Conservation (phyloP, 2,329 filamentous ascomycete species). For the Trichophyton simii region DNA sequence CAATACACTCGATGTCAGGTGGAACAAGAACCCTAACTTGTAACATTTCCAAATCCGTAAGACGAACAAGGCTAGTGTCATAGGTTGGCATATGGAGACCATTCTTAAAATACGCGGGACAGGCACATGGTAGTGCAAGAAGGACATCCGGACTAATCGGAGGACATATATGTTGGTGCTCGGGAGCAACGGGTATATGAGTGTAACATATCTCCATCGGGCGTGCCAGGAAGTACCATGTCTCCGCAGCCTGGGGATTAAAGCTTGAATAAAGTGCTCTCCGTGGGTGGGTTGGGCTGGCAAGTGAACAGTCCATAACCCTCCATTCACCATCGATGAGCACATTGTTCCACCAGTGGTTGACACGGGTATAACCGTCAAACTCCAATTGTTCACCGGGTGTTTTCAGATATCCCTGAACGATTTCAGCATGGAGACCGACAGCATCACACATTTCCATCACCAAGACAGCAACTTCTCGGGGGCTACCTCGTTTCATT, state of each 20-base stretch:
- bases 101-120: slow-evolving; percentile 78
- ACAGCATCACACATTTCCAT: slow-evolving; percentile 88
- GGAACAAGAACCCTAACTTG: slow-evolving; percentile 83
- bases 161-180: slow-evolving; percentile 87
- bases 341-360: slow-evolving; percentile 97
- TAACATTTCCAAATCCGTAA: slow-evolving; percentile 87
- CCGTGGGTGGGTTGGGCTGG: slow-evolving; percentile 78
- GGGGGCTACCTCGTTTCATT: slow-evolving; percentile 66
- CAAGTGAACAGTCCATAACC: slow-evolving; percentile 86
- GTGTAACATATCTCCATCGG: slow-evolving; percentile 91
- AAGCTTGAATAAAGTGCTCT: slow-evolving; percentile 64
- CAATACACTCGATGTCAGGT: slow-evolving; percentile 77
- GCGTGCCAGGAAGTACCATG: slow-evolving; percentile 85
- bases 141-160: slow-evolving; percentile 75
- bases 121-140: slow-evolving; percentile 72
- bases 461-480: slow-evolving; percentile 80
- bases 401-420: slow-evolving; percentile 79
- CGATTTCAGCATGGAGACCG: slow-evolving; percentile 73
- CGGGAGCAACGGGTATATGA: slow-evolving; percentile 74
- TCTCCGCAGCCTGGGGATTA: slow-evolving; percentile 58
- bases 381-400: slow-evolving; percentile 75
- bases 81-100: slow-evolving; percentile 70
- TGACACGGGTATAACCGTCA: slow-evolving; percentile 69
- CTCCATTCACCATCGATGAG: slow-evolving; percentile 91
- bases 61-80: slow-evolving; percentile 70